Base-by-base conservation (phyloP, 306 rosid genomes). In the Castanospermum australe region DNA sequence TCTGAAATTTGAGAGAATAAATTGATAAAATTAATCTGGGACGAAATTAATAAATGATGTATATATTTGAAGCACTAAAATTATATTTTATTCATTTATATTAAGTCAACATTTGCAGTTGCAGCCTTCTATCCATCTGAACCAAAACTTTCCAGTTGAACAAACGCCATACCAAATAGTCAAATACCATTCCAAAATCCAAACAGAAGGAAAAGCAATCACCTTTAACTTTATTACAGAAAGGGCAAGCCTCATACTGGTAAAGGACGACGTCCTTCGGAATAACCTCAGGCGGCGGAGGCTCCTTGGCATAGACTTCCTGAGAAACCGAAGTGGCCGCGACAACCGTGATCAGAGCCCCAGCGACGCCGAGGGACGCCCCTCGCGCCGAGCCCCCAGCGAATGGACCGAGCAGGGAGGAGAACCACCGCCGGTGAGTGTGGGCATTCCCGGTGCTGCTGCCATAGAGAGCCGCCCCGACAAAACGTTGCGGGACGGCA, bases 151-250 rank as follows among this genome's bases (percentile, higher is more conserved):
- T 20, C 67, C 48, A 38, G 15, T 6, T 5, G 5, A 28, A 78
- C 42, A 70, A 48, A 75, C 12, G n/a, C 10, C 15, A 44, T n/a
- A 8, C 47, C 1, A 5, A n/a, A n/a, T n/a, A n/a, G n/a, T n/a
- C n/a, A n/a, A n/a, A n/a, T n/a, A n/a, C n/a, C n/a, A 35, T 33
- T 12, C 73, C 67, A 20, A 76, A 38, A 25, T 17, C 33, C 1
- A 2, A 7, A 15, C n/a, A 28, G 52, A 15, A 28, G 25, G 7
- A n/a, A 4, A 14, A 5, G 39, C 25, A 8, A 6, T 39, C 7
- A 90, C 98, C 97, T 90, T 89, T 94, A 56, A 94, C 98, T 89
- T 94, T 94, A 57, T 94, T 92, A 81, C 98, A 94, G 86, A 94
- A 94, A 65, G 98, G 98, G 82, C 98, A 94, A 39, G 96, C 97